Evolutionary conservation across 2,329 filamentous ascomycete species (phyloP), one percentile per base, ranked within the genome.

Genomic region (Macrophomina phaseolina): DNA sequence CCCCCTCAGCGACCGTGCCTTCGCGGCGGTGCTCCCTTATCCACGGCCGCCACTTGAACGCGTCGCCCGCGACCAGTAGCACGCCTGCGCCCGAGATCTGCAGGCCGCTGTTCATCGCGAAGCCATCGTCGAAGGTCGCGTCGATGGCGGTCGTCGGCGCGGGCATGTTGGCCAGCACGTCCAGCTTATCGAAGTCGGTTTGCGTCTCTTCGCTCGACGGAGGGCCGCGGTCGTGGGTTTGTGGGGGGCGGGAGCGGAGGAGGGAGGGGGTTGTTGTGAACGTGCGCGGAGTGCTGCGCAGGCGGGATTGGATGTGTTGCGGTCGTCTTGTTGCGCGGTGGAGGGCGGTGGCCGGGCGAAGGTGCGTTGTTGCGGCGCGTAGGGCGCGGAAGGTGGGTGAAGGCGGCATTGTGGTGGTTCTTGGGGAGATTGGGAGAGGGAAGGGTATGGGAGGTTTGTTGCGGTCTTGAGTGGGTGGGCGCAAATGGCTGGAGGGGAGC

Each of bases 41-140:
- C 93, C 94, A 97, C 4, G 95, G 95, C 75, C 87, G 83, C 95
- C 95, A 99, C 61, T 84, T 81, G 77, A 97, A 98, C 0, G 90
- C 93, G 79, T 98, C 93, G 5, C 94, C 94, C 48, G 89, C 90
- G 1, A 97, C 86, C 5, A 99, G 84, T 69, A 99, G 76, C 32
- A 93, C 86, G 0, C 93, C 94, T 62, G 87, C 85, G 0, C 87
- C 87, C 1, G 82, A 81, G 36, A 97, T 87, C 64, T 87, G 89
- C 42, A 91, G 81, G 11, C 94, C 93, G 72, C 89, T 96, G 79
- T 95, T 91, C 53, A 99, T 83, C 70, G 91, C 88, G 78, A 99
- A 99, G 1, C 95, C 95, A 73, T 94, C 89, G 68, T 86, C 82
- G 67, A 91, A 87, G 80, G 92, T 97, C 5, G 91, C 89, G 72